Evolutionary conservation across 495 filamentous ascomycete genomes (phyloP).

Genomic region (Talaromyces trachyspermus): DNA sequence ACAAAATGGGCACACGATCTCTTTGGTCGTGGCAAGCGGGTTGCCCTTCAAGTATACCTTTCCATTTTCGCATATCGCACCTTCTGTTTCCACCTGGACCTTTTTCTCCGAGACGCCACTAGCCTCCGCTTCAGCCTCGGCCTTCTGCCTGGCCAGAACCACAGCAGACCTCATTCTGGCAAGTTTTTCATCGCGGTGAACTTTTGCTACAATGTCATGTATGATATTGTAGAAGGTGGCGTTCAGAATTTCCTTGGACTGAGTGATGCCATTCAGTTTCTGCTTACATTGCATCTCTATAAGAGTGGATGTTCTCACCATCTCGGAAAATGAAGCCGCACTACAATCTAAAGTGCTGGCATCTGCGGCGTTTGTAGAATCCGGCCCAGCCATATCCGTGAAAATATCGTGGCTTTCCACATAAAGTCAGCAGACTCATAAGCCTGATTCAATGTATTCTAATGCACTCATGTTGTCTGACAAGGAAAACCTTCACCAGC

Average conservation of each 20-base stretch:
- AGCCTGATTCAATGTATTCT: no score
- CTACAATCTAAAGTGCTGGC: conserved; percentile 10
- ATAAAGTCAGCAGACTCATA: neutral
- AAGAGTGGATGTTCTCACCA: conserved; percentile 26
- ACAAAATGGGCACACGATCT: conserved; percentile 61
- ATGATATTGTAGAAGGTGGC: conserved; percentile 67
- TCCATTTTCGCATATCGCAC: conserved; percentile 64
- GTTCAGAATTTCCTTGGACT: conserved; percentile 52
- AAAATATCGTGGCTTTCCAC: neutral
- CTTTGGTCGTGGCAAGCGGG: conserved; percentile 62
- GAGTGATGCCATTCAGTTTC: conserved; percentile 9
- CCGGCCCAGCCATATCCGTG: neutral
- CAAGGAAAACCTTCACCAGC: no score
- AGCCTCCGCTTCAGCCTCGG: conserved; percentile 41
- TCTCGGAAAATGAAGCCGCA: conserved; percentile 37
- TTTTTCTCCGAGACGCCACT: conserved; percentile 29
- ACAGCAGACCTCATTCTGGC: conserved; percentile 67
- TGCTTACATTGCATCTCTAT: neutral
- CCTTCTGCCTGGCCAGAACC: conserved; percentile 60
- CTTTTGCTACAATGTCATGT: conserved; percentile 61
- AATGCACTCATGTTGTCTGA: no score
- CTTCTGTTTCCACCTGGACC: conserved; percentile 56
- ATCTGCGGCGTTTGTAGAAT: conserved; percentile 2
- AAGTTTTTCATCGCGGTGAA: conserved; percentile 67
- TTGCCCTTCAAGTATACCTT: conserved; percentile 68